Evolutionary conservation across 768 basidiomycete genomes (phyloP), one percentile per base, ranked within the genome.

Genomic region (Lentinula raphanica): DNA sequence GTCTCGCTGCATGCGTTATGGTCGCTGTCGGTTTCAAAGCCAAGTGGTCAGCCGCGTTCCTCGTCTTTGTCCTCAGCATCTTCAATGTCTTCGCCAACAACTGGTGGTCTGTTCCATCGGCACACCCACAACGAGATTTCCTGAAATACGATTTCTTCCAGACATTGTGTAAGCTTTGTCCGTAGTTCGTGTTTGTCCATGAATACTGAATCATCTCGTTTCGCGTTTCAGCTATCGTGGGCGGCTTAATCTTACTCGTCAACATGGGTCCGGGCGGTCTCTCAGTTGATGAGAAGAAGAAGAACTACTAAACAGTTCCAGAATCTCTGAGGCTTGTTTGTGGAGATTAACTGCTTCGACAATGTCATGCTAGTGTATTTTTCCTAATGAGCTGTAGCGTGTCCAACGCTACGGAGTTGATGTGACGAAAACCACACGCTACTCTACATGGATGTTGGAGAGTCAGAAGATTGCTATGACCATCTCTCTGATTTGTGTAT

Each of bases 81-180:
- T 98, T 98, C 87, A 99, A 99, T 70, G 94, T 96, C 32, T 92
- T 96, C 66, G 92, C 90, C 72, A 99, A 99, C 80, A 97, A 98
- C 75, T 99, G 92, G 90, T 99, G 96, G 96, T 87, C 83, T 64
- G 87, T 98, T 23, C 88, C 94, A 71, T 83, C 87, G 45, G 84
- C 87, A 44, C 97, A 98, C 72, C 96, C 96, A 62, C 92, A 95
- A 67, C 83, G 95, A 25, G 97, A 99, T 70, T 99, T 98, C 86
- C 84, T 98, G 67, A 98, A 98, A 90, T 95, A 98, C 68, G 97
- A 99, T 75, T 99, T 99, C 78, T 98, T 97, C 90, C 94, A 98
- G 75, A 98, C 94, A 31, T 80, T 97, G 32, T 97, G 79, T 82
- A 60, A 56, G 80, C 27, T 13, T 7, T 28, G 44, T 50, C 28